Evolutionary conservation across 2,329 filamentous ascomycete species (phyloP), one percentile per base, ranked within the genome.

Genomic region (Aspergillus uvarum): DNA sequence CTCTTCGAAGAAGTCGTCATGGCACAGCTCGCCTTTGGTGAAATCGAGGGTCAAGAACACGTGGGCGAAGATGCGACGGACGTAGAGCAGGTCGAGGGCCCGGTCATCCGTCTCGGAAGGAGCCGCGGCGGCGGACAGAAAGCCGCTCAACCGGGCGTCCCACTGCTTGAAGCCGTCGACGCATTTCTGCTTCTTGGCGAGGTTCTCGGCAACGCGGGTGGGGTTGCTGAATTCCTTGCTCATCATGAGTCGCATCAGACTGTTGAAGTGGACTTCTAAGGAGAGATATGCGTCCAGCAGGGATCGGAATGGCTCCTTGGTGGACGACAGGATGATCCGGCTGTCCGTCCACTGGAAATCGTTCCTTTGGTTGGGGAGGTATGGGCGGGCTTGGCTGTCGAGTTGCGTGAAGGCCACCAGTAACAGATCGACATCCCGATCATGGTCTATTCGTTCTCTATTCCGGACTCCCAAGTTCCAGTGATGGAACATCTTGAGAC

Each of bases 371-470:
- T 32, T 29, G 16, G 21, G 32, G 35, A 53, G 24, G 19, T 59
- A 59, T 6, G 58, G 53, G n/a, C 52, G 52, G 26, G 49, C 58
- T 35, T 59, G 58, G 8, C 47, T 51, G 26, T 59, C 53, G 11
- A 59, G 47, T 10, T 54, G 47, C 21, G 48, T 48, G 12, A 59
- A 51, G 4, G 35, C 32, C 19, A 56, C 10, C 1, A 59, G 21
- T 21, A 59, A 29, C 35, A 56, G 47, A 21, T 56, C 24, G 10
- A 48, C 5, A 2, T 54, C 52, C 14, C 11, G n/a, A 16, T 48
- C 42, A 19, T 54, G 21, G 26, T 47, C 52, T 47, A 14, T 10
- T 4, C 14, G 6, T 6, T 11, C 10, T 32, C 44, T 7, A 16
- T 21, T 21, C 24, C n/a, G 21, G 26, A 31, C 22, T 21, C 19